These are phyloP conservation scores for Calocybe cyanea DNA, from an alignment of 768 basidiomycete species.

Conservation along the genomic window DNA sequence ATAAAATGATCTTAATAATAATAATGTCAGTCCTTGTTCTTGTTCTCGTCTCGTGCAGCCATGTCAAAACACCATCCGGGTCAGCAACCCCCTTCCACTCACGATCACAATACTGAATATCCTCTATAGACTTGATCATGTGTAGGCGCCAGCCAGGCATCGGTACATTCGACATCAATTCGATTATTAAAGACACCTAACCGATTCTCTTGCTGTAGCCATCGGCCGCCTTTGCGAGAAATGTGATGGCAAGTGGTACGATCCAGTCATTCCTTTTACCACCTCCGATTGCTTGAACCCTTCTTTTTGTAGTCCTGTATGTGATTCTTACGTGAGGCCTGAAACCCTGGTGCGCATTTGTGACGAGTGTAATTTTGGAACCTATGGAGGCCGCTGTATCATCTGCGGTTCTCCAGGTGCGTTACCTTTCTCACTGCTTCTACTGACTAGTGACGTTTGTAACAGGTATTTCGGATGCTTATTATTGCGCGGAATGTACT, in stretches of 20 bases:
- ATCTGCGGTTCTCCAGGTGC: conserved; percentile 94
- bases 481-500: conserved; percentile 98
- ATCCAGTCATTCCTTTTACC: background rate
- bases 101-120: conserved; percentile 5
- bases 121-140: conserved; percentile 84
- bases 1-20: background rate
- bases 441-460: background rate
- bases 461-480: conserved; percentile 95
- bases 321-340: conserved; percentile 98
- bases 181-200: conserved; percentile 6
- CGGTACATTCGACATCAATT: conserved; percentile 45
- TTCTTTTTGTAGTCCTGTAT: conserved; percentile 70
- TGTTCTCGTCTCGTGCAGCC: conserved; percentile 12
- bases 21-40: no score
- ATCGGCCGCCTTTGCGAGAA: conserved; percentile 98
- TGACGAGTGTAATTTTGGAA: conserved; percentile 99
- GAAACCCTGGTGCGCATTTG: conserved; percentile 98
- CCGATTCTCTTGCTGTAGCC: conserved; percentile 46
- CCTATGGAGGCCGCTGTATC: conserved; percentile 96
- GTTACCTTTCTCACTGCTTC: conserved; percentile 13
- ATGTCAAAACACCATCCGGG: conserved; percentile 95
- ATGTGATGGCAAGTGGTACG: conserved; percentile 98
- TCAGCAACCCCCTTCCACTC: conserved; percentile 18
- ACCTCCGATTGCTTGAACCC: background rate
- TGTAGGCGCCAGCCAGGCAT: conserved; percentile 97